phyloP scores from a whole-genome alignment of 495 filamentous ascomycete genomes.

The Wilcoxina mikolae region DNA sequence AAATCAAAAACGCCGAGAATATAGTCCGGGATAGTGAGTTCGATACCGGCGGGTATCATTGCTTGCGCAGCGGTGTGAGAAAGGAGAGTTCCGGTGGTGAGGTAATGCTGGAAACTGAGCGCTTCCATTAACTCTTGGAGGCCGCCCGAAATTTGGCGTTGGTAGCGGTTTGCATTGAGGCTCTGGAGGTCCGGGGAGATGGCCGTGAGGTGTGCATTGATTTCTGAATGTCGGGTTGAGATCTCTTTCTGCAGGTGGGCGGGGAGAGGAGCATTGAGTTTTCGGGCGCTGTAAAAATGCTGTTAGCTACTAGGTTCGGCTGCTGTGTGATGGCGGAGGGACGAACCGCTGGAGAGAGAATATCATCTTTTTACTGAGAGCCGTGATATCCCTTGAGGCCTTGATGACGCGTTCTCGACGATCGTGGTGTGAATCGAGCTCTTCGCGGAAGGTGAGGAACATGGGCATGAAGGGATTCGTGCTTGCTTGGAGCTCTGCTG shows the following conservation, averaged over 20 bases:
- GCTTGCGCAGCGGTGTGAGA: conserved; percentile 42
- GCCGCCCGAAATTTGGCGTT: conserved; percentile 54
- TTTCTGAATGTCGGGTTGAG: conserved; percentile 47
- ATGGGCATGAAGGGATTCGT: conserved; percentile 50
- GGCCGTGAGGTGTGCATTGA: conserved; percentile 47
- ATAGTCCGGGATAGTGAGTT: conserved; percentile 69
- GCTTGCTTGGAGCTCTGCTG: not conserved
- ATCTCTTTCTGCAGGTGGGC: conserved; percentile 49
- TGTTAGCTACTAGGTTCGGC: conserved; percentile 5
- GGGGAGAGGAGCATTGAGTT: conserved; percentile 49
- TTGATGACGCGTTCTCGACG: conserved; percentile 81
- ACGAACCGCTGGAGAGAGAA: conserved; percentile 78
- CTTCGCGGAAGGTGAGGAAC: conserved; percentile 70
- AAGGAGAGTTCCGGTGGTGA: conserved; percentile 60
- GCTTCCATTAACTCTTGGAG: conserved; percentile 91
- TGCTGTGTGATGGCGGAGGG: conserved; percentile 2
- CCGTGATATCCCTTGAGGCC: conserved; percentile 77
- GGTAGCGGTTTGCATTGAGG: conserved; percentile 72
- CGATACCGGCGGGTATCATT: conserved; percentile 40
- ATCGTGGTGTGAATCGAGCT: conserved; percentile 90
- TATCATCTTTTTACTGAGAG: conserved; percentile 92
- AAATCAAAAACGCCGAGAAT: conserved; percentile 84
- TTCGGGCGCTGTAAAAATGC: conserved; percentile 45
- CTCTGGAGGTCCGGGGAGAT: conserved; percentile 59
- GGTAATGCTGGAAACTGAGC: conserved; percentile 71